Base-by-base conservation (phyloP, 768 basidiomycete species). In the Arthromyces matolae region DNA sequence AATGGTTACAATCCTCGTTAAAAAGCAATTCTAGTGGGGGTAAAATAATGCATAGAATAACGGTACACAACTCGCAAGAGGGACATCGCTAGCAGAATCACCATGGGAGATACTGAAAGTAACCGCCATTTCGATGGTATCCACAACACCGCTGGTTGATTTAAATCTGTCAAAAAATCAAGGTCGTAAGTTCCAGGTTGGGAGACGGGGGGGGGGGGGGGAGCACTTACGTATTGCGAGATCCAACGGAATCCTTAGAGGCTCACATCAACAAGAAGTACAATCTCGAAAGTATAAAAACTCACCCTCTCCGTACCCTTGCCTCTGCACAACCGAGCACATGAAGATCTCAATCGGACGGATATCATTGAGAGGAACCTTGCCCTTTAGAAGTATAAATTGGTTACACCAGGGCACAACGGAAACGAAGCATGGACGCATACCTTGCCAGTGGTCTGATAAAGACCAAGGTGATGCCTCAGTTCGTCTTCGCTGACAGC, bases 361-460 rank as follows among this genome's bases (percentile, higher is more conserved):
- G 58, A 98, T 98, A 67, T 97, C 95, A 58, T 76, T 89, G 63
- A 99, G 81, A 51, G 93, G 95, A 31, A 96, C 90, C 69, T 98
- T 98, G 65, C 96, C 96, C 94, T 96, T 57, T 7, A 19, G n/a
- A 23, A 20, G 13, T n/a, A 27, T 5, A 33, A 18, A 18, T n/a
- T 32, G 20, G 40, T 24, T 18, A 16, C 23, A 22, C 25, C 3
- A 33, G 20, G 19, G n/a, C 63, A 39, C 60, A 28, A 31, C 35
- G 9, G n/a, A 4, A 6, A n/a, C 14, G n/a, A 19, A 5, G 20
- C 31, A 34, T 16, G n/a, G 32, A 63, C 71, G 36, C 49, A n/a
- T n/a, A 93, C 94, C 86, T 99, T 98, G 65, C 96, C 96, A 19
- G 96, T 99, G n/a, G 96, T 99, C 71, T 97, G 93, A 72, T 94